Conservation (phyloP, 352 stramenopile genomes). For the Pythium chondricola region DNA sequence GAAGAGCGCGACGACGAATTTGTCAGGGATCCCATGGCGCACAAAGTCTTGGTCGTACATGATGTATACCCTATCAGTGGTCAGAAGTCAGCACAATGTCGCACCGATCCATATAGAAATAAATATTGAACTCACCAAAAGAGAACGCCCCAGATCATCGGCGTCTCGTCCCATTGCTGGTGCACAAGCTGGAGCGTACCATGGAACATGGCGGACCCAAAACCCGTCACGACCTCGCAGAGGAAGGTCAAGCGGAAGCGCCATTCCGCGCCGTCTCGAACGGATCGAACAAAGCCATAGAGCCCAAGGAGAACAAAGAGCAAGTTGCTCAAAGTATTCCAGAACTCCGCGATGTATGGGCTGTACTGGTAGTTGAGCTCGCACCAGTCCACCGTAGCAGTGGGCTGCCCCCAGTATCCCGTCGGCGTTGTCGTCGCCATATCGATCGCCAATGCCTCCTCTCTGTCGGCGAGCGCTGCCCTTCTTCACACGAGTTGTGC, state of each 20-base stretch:
- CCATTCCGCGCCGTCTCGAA: constrained; percentile 61
- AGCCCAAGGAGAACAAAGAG: constrained; percentile 73
- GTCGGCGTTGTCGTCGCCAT: neutral
- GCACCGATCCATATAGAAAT: too few relatives aligned
- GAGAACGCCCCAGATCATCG: constrained; percentile 81
- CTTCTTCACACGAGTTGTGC: too few relatives aligned
- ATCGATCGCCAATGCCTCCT: too few relatives aligned
- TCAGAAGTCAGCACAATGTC: too few relatives aligned
- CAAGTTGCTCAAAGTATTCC: constrained; percentile 84
- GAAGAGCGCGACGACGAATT: constrained; percentile 40
- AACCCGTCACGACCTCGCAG: constrained; percentile 69
- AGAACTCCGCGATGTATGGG: constrained; percentile 83
- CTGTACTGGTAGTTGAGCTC: constrained; percentile 77
- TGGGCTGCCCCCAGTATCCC: constrained; percentile 63
- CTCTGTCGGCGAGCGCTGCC: too few relatives aligned
- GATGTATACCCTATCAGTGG: constrained; percentile 71
- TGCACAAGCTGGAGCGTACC: constrained; percentile 74
- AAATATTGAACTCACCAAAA: constrained; percentile 32
- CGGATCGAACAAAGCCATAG: constrained; percentile 55
- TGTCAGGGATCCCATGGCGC: constrained; percentile 34
- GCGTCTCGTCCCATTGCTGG: constrained; percentile 79
- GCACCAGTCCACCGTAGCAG: constrained; percentile 85
- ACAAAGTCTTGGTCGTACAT: constrained; percentile 72
- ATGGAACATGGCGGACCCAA: constrained; percentile 85
- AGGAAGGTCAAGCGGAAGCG: constrained; percentile 71